Conservation (phyloP, 1,139 yeast genomes). For the Hyphopichia buzzinii region DNA sequence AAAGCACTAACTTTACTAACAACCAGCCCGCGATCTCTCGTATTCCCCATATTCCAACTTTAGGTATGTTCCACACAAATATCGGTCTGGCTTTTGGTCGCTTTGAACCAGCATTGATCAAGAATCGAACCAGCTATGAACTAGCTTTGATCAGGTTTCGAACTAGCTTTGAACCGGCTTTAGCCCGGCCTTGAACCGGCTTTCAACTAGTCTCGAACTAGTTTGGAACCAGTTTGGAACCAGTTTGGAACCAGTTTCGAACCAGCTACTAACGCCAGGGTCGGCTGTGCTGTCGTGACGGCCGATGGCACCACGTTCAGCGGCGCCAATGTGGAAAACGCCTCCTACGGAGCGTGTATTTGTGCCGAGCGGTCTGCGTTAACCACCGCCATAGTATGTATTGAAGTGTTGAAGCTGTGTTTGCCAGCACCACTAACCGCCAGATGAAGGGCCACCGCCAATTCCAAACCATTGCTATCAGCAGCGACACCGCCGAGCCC, state of each 20-base stretch:
- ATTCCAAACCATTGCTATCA: conserved; percentile 67
- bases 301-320: conserved; percentile 44
- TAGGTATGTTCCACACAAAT: too few species aligned
- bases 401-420: neutral
- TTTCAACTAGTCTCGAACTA: too few species aligned
- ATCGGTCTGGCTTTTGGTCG: too few species aligned
- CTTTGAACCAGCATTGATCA: too few species aligned
- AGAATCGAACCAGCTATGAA: too few species aligned
- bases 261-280: conserved; percentile 44
- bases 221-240: too few species aligned
- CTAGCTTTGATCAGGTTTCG: too few species aligned
- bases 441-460: conserved; percentile 37
- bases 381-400: conserved; percentile 56
- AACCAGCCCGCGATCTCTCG: conserved; percentile 49
- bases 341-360: conserved; percentile 82
- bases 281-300: conserved; percentile 74
- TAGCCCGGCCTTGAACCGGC: too few species aligned
- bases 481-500: conserved; percentile 58
- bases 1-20: conserved; percentile 10
- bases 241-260: too few species aligned
- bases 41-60: conserved; percentile 86
- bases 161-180: too few species aligned
- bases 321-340: conserved; percentile 94
- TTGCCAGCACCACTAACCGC: conserved; percentile 16
- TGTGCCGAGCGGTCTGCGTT: conserved; percentile 91